Conservation (phyloP, 257 asterid species). For the Plectranthus barbatus region DNA sequence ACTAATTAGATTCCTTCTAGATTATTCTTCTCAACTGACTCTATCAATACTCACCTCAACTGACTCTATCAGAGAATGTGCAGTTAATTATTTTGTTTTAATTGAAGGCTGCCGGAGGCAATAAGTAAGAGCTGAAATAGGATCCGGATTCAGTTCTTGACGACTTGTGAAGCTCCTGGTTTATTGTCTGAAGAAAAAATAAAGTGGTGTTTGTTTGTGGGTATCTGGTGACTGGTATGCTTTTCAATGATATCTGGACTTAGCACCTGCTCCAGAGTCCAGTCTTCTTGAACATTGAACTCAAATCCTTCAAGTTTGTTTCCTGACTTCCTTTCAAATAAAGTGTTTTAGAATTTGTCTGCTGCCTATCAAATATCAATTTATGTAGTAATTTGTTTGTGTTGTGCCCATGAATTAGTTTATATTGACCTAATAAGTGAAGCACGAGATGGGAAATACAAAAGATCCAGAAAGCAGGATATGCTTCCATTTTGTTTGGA, state of each 20-base stretch:
- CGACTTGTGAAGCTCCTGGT: conserved; percentile 9
- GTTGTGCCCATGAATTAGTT: background rate
- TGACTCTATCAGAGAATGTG: background rate
- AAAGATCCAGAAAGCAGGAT: background rate
- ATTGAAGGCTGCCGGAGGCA: conserved; percentile 25
- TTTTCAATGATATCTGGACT: background rate
- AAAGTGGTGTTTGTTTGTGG: background rate
- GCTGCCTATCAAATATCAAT: background rate
- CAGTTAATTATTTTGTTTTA: background rate
- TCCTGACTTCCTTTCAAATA: background rate
- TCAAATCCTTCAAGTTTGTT: background rate
- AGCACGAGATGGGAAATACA: background rate
- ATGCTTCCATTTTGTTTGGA: background rate
- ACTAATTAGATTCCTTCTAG: too few species aligned
- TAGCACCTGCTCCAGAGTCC: too few species aligned
- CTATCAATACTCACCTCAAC: too few species aligned
- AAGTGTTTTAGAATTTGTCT: background rate
- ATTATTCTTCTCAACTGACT: too few species aligned
- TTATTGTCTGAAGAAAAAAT: conserved; percentile 11
- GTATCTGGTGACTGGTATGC: background rate
- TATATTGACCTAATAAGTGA: background rate
- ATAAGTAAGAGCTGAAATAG: conserved; percentile 19
- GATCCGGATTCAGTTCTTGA: background rate
- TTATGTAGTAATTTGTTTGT: background rate
- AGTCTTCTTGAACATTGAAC: background rate